Evolutionary conservation across 2,329 filamentous ascomycete species (phyloP), one percentile per base, ranked within the genome.

Genomic region (Aspergillus bombycis): DNA sequence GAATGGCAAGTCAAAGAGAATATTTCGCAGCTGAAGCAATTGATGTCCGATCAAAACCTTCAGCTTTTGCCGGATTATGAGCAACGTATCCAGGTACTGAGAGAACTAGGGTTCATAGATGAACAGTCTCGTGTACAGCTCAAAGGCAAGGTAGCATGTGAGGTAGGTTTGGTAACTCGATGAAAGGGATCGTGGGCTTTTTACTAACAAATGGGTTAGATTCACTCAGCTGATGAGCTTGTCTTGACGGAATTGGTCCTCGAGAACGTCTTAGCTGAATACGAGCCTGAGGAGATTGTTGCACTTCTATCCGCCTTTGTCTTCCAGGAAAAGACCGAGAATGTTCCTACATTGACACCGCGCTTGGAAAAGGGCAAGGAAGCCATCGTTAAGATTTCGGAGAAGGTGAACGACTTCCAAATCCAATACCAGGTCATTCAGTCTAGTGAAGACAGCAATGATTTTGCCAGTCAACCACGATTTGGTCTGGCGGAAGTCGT

Each of bases 401-500:
- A 98, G 74, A 95, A 94, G 77, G 92, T 98, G 60, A 97, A 97
- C 75, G 86, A 89, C 43, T 89, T 94, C 58, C 95, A 99, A 81
- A 93, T 92, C 16, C 82, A 91, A 64, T 90, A 96, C 73, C 95
- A 99, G 80, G 94, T 99, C 34, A 94, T 98, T 62, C 87, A 96
- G 63, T 92, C 91, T 0, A 86, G 90, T 1, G 94, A 98, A 61
- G 94, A 97, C 75, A 91, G 90, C 62, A 97, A 96, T 72, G 94
- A 98, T 78, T 97, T 97, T 74, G 91, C 92, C 41, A 93, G 89
- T 64, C 86, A 90, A 60, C 93, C 94, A 2, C 87, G 94, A 11
- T 99, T 99, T 75, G 95, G 94, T 1, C 86, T 99, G 61, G 93
- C 97, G 76, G 95, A 99, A 78, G 95, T 99, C 0, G 96, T 99